Evolutionary conservation across 805 yeast genomes (phyloP), one percentile per base, ranked within the genome.

Genomic region (Jamesozyma lodderae): DNA sequence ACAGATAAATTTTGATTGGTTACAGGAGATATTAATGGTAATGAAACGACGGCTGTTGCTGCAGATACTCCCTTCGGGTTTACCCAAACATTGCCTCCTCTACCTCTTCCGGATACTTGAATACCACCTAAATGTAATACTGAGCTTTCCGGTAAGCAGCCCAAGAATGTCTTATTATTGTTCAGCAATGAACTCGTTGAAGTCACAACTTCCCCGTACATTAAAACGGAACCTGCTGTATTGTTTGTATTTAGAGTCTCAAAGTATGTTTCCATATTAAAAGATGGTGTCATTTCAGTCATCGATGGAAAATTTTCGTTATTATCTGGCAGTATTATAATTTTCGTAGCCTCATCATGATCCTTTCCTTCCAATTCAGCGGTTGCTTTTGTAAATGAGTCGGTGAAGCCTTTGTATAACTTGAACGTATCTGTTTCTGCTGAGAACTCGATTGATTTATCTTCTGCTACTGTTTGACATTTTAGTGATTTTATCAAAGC

Each of bases 21-120:
- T 3, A 52, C 51, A 4, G 70, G 68, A 0, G 84, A 77, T 13
- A 31, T 34, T 14, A 46, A 21, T 4, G 60, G 65, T 11, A 87
- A 62, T 35, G 77, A 72, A 42, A 84, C 57, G 9, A 85, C 73
- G 1, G 77, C 71, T 0, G 96, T 85, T 6, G 78, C 73, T 0
- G 97, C 95, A 59, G 86, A 62, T 1, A 87, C 94, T 9, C 99
- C 99, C 18, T 73, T 70, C 3, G 99, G 99, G 48, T 85, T 88
- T 18, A 92, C 80, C 98, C 98, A 92, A 2, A 77, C 79, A 47
- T 92, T 92, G 1, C 92, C 94, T 13, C 96, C 94, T 40, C 99
- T 74, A 2, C 99, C 99, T 35, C 90, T 69, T 1, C 98, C 99
- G 0, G 86, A 73, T 1, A 85, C 79, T 59, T 92, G 99, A 3